Evolutionary conservation across 2,329 filamentous ascomycete species (phyloP), one percentile per base, ranked within the genome.

Genomic region (Trichoderma guizhouense): DNA sequence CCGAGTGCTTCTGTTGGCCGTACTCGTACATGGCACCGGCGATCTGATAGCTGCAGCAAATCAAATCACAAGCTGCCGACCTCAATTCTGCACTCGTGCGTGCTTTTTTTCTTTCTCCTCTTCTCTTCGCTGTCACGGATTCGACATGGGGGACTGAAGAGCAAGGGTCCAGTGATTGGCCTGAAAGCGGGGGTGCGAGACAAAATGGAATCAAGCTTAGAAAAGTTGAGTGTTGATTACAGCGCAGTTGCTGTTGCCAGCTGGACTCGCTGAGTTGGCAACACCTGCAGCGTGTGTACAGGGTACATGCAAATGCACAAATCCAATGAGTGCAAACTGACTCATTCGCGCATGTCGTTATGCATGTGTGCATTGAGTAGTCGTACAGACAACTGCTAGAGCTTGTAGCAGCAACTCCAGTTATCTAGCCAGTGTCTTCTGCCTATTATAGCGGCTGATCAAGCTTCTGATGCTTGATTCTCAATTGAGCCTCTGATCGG

Each of bases 141-240:
- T 51, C 26, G 53, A 68, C 65, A 68, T 58, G 65, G 65, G 65
- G 26, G 34, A 26, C 43, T 6, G 12, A 34, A 58, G 24, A 24
- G 60, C 32, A 43, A 55, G 47, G 60, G 68, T 51, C 47, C 60
- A 51, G 68, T 26, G 24, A 57, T 28, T 53, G 61, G 60, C 43
- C 51, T 51, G 34, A 51, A 65, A 65, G 69, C 69, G 69, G 69
- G 69, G 69, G 21, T 5, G 60, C 28, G 51, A 67, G 68, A 28
- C 43, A 26, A 28, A 24, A 61, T 36, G 26, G 30, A 69, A 60
- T 34, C 57, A 24, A 34, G 57, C 57, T 32, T 32, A n/a, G 12
- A 30, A n/a, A n/a, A n/a, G 57, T 21, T n/a, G 30, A 43, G 47
- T 55, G 15, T 39, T 70, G 34, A 36, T 36, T 36, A 36, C 34